Evolutionary conservation across 2,329 filamentous ascomycete species (phyloP), one percentile per base, ranked within the genome.

Genomic region (Penicillium sp.): DNA sequence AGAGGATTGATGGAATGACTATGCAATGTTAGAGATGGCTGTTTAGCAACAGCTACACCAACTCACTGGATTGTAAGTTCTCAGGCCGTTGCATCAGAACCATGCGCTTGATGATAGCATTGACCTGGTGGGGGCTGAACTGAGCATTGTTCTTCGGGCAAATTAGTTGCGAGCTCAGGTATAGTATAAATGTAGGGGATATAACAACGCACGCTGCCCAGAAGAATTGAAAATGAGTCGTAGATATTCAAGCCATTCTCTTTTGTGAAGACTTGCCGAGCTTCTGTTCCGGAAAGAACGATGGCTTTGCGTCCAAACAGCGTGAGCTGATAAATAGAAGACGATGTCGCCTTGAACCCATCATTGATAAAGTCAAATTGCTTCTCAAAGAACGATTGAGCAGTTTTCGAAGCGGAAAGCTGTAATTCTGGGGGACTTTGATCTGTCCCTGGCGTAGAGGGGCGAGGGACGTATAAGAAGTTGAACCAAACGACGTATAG

Each of bases 1-100:
- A 51, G 9, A 55, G 13, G 13, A 51, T 29, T 6, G 36, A 38
- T 8, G 55, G 44, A 13, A 57, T 51, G 27, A 57, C 55, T 57
- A 14, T 27, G 4, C 5, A 27, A 27, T 27, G 24, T 27, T 27
- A 27, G 24, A 27, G 5, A 27, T 8, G 8, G 5, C 24, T 27
- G 3, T 8, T 5, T 27, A 27, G 24, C 24, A 27, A 14, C 4
- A n/a, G 21, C 29, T 16, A 13, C 1, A 38, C 14, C 21, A n/a
- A 47, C 44, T 31, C 3, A 55, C 53, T 21, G 13, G 29, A 39
- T 18, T 53, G 48, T 13, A 55, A 24, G 8, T 31, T 32, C 1
- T 45, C 51, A 27, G 45, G 32, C 14, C 46, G 46, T 21, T 53
- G 51, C 14, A 50, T 50, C 3, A 24, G 43, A 21, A 34, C 32